Base-by-base conservation (phyloP, 768 basidiomycete genomes). In the Amanita thiersii region DNA sequence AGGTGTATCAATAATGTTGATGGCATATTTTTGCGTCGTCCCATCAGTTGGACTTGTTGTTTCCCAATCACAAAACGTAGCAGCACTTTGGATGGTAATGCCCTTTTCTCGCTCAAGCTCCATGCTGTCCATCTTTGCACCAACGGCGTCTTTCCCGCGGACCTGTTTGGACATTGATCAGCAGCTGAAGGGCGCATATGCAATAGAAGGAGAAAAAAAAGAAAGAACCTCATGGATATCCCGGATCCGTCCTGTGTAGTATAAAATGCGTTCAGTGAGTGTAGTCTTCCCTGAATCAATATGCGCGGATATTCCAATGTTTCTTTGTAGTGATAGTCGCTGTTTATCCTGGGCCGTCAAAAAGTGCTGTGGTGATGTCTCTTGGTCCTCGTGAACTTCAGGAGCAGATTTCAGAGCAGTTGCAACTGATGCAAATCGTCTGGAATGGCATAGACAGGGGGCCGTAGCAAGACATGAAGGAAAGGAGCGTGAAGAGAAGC, bases 71-170 rank as follows among this genome's bases (percentile, higher is more conserved):
- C 91, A 94, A 63, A 93, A 99, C 0, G 96, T 98, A 1, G 96
- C 96, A 3, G 96, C 96, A 54, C 88, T 92, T 63, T 99, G 96
- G 48, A 99, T 99, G 24, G 96, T 99, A 53, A 99, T 99, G 28
- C 96, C 96, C 66, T 99, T 98, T 63, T 98, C 96, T 35, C 94
- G 73, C 60, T 99, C 96, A 3, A 99, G 70, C 48, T 99, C 96
- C 96, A 99, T 99, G 52, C 85, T 89, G 62, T 99, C 96, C 96
- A 99, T 99, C 70, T 99, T 99, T 5, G 96, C 96, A 39, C 96
- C 96, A 14, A 98, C 92, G 20, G 83, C 81, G 60, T 99, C 96
- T 40, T 86, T 76, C 32, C 96, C 96, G 46, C 96, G 75, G 47
- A 94, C 89, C 86, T 89, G 52, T 9, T 45, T 29, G 21, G 25